phyloP scores from a whole-genome alignment of 1,139 yeast species.

The Zygosaccharomyces sapae region DNA sequence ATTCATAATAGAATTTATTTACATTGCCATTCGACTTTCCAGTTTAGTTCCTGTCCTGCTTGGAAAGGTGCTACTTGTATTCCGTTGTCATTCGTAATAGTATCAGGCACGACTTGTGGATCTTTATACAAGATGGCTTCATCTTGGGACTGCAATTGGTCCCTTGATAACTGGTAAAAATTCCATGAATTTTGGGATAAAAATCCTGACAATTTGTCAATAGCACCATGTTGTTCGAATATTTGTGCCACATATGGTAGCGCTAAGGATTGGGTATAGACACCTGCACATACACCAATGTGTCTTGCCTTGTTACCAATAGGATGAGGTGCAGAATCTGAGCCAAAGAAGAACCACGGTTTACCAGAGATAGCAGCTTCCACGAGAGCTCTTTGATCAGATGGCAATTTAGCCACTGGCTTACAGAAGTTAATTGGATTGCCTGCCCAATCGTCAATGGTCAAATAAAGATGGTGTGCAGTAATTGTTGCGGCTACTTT shows the following conservation, averaged over 20 bases:
- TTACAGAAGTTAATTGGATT: slow-evolving; percentile 92
- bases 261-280: slow-evolving; percentile 82
- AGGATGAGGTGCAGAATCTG: slow-evolving; percentile 99
- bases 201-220: slow-evolving; percentile 66
- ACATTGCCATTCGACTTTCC: slow-evolving; percentile 73
- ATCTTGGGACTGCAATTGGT: slow-evolving; percentile 44
- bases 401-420: slow-evolving; percentile 93
- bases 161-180: slow-evolving; percentile 57
- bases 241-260: slow-evolving; percentile 81
- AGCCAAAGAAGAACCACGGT: slow-evolving; percentile 92
- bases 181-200: slow-evolving; percentile 68
- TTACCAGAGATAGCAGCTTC: slow-evolving; percentile 89
- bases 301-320: slow-evolving; percentile 69
- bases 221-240: slow-evolving; percentile 61
- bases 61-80: slow-evolving; percentile 80
- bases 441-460: slow-evolving; percentile 96
- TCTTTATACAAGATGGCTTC: slow-evolving; percentile 50
- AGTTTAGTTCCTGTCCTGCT: slow-evolving; percentile 70
- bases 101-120: slow-evolving; percentile 55
- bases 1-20: slow-evolving; percentile 3
- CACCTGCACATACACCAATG: slow-evolving; percentile 93
- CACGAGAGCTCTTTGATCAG: slow-evolving; percentile 73
- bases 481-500: slow-evolving; percentile 89
- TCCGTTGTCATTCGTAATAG: slow-evolving; percentile 44
- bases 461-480: slow-evolving; percentile 86